These are phyloP conservation scores for Hypoxylon crocopeplum DNA, from an alignment of 495 filamentous ascomycete species.

Conservation along the genomic window DNA sequence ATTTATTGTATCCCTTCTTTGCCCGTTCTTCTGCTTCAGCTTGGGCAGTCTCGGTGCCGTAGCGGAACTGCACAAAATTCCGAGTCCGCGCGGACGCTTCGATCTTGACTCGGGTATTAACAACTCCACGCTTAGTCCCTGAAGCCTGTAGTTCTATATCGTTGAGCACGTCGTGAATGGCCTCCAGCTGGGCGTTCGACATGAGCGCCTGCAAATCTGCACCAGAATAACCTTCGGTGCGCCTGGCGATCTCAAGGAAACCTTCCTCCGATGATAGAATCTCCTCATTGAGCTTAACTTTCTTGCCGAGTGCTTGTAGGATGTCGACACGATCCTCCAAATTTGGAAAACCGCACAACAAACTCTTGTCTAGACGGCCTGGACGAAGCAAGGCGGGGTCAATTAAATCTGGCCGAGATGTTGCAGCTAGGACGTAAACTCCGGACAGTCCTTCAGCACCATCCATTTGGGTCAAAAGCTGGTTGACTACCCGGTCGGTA, in stretches of 20 bases:
- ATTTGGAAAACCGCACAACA: constrained; percentile 86
- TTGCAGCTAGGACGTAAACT: constrained; percentile 95
- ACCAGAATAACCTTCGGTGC: constrained; percentile 91
- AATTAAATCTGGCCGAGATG: constrained; percentile 88
- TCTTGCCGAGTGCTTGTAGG: constrained; percentile 77
- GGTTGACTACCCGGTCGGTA: constrained; percentile 97
- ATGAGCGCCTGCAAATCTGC: constrained; percentile 94
- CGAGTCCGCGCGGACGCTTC: constrained; percentile 41
- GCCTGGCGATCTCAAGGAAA: constrained; percentile 71
- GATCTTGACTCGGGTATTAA: constrained; percentile 42
- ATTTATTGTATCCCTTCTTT: constrained; percentile 46
- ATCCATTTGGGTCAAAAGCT: constrained; percentile 98
- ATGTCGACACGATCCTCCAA: constrained; percentile 86
- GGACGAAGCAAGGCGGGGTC: constrained; percentile 91
- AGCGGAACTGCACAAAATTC: constrained; percentile 83
- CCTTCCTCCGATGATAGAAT: constrained; percentile 59
- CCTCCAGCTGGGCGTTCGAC: constrained; percentile 96
- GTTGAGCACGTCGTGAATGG: constrained; percentile 89
- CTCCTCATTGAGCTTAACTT: constrained; percentile 71
- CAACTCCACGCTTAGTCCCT: constrained; percentile 32
- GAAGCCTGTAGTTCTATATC: constrained; percentile 57
- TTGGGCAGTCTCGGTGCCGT: constrained; percentile 64
- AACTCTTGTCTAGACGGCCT: constrained; percentile 86
- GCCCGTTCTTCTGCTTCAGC: constrained; percentile 48
- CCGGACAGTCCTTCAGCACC: constrained; percentile 93